Evolutionary conservation across 2,329 filamentous ascomycete species (phyloP), one percentile per base, ranked within the genome.

Genomic region (Ascochyta rabiei): DNA sequence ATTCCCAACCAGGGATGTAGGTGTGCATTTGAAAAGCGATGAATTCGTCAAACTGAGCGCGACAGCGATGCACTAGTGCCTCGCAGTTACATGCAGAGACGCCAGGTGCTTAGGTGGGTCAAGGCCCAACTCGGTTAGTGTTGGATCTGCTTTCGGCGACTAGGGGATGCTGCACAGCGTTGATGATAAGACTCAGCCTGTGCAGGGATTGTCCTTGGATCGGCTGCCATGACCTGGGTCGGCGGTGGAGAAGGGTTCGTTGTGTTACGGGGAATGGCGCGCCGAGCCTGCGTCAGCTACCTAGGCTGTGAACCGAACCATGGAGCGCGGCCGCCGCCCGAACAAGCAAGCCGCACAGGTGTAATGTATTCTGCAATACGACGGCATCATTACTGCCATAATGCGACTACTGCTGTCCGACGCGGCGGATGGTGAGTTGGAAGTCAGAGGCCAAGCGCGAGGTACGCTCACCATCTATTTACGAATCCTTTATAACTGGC

Each of bases 11-110:
- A 62, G 62, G 68, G 60, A 49, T 39, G 52, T 64, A 60, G 66
- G 68, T 71, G 69, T 69, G 68, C 70, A 68, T 64, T 59, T 65
- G 65, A 64, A 62, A 63, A 65, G 66, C 68, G 60, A 70, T 68
- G 67, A 69, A 71, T 66, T 68, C 70, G 68, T 71, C 67, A 66
- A 66, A 70, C 61, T 66, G 58, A 61, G 60, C 58, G 51, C 57
- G 61, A 71, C 63, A 57, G 65, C 56, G 48, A 66, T 66, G 64
- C 58, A 60, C 69, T 69, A 72, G 67, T 66, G 66, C 67, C 59
- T 68, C 66, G 63, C 64, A 66, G 66, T 69, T 55, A 50, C 52
- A 55, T 55, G 52, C 52, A 46, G 48, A 42, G 26, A 47, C 42
- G 37, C 52, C 52, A 55, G 52, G 30, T 43, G 41, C 55, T 46